Conservation (phyloP, 2,329 filamentous ascomycete species). For the Cryphonectria japonica region DNA sequence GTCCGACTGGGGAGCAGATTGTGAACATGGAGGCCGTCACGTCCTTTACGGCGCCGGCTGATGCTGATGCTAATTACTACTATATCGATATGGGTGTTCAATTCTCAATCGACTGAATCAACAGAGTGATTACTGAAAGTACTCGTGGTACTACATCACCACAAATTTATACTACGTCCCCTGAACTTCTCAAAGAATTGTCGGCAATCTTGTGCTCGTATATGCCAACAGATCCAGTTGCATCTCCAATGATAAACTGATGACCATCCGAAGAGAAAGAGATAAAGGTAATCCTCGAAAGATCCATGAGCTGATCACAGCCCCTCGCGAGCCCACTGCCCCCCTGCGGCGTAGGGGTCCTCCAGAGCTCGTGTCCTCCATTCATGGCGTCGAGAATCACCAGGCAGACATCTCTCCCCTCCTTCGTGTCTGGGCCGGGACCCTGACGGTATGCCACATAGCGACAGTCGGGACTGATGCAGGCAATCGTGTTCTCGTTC, state of each 20-base stretch:
- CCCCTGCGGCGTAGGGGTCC: conserved; percentile 37
- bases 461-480: conserved; percentile 46
- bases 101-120: not conserved
- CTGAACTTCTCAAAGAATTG: not conserved
- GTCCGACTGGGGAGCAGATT: conserved; percentile 10
- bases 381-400: conserved; percentile 44
- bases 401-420: conserved; percentile 30
- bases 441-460: conserved; percentile 45
- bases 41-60: conserved; percentile 9
- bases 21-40: conserved; percentile 11
- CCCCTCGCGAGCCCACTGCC: conserved; percentile 38
- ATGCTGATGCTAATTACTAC: conserved; percentile 5
- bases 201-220: conserved; percentile 35
- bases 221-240: conserved; percentile 40
- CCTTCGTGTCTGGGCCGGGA: conserved; percentile 16
- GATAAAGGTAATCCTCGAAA: conserved; percentile 43
- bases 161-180: too few relatives aligned
- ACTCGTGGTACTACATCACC: too few relatives aligned
- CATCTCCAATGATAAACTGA: conserved; percentile 42
- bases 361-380: conserved; percentile 42
- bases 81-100: conserved; percentile 15
- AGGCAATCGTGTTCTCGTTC: conserved; percentile 39
- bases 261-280: conserved; percentile 43
- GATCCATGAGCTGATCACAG: conserved; percentile 40
- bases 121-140: too few relatives aligned